Base-by-base conservation (phyloP, 2,329 filamentous ascomycete species). In the Eutypella sp. region DNA sequence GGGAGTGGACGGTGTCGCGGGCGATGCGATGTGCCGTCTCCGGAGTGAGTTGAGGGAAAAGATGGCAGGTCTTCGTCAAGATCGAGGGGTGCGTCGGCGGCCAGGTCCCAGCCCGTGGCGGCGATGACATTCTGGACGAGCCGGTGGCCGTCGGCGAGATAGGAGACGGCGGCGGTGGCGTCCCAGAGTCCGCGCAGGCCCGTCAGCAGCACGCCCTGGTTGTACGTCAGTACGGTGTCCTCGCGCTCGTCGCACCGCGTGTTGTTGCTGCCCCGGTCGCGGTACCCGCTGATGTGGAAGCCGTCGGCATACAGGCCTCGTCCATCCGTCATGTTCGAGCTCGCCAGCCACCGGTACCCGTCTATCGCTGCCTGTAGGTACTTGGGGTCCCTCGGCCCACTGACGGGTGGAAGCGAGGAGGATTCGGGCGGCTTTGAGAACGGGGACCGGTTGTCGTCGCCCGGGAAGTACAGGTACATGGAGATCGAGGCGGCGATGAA, bases 201-300 rank as follows among this genome's bases (percentile, higher is more conserved):
- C 4, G 87, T 90, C 19, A 96, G 77, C 1, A 97, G 60, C 4
- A 96, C 89, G 19, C 91, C 92, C 66, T 97, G 92, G 67, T 97
- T 97, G 70, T 97, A 96, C 0, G 90, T 95, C 66, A 91, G 96
- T 8, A 96, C 85, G 83, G 90, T 92, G 55, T 91, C 82, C 64
- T 96, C 88, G 41, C 90, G 80, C 41, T 79, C 65, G 61, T 96
- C 88, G 64, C 92, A 96, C 51, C 80, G 75, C 1, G 79, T 83
- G 46, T 87, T 89, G 41, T 83, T 81, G 22, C 74, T 75, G 48
- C 76, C 75, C 6, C 70, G 68, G 46, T 81, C 77, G 22, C 71
- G 69, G 68, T 76, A 87, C 20, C 80, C 80, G 13, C 74, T 79
- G 58, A 97, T 85, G 64, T 97, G 92, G 62, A 89, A 97, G 10